phyloP scores from a whole-genome alignment of 2,329 filamentous ascomycete species.

The Tothia fuscella region DNA sequence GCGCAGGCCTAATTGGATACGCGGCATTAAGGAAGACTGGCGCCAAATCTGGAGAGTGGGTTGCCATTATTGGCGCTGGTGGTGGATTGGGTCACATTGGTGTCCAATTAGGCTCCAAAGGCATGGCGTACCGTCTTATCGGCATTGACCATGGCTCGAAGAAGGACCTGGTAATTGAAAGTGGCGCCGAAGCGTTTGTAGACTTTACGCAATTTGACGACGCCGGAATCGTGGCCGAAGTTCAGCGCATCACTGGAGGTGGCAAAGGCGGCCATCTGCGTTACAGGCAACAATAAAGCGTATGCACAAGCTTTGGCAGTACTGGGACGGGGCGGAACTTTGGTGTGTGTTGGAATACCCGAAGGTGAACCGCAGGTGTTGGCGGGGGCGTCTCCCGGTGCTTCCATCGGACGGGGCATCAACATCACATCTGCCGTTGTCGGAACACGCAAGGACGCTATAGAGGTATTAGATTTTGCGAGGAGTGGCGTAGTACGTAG shows the following conservation, averaged over 20 bases:
- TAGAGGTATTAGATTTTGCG: conserved; percentile 36
- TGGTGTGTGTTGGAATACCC: conserved; percentile 83
- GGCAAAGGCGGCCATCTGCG: conserved; percentile 28
- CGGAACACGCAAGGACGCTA: conserved; percentile 34
- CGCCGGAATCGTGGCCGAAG: conserved; percentile 23
- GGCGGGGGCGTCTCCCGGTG: conserved; percentile 26
- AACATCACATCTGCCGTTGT: conserved; percentile 34
- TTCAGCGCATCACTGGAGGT: conserved; percentile 24
- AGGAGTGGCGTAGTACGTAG: conserved; percentile 34
- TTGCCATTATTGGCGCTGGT: conserved; percentile 78
- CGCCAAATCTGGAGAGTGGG: conserved; percentile 58
- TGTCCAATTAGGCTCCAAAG: conserved; percentile 78
- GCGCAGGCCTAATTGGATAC: conserved; percentile 79
- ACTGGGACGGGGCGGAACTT: conserved; percentile 63
- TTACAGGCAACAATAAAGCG: conserved; percentile 18
- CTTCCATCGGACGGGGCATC: conserved; percentile 30
- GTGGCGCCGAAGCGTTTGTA: conserved; percentile 63
- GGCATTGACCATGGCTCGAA: conserved; percentile 82
- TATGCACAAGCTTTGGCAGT: conserved; percentile 23
- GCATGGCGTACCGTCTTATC: conserved; percentile 73
- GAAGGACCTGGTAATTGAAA: conserved; percentile 33
- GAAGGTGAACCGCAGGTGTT: conserved; percentile 46
- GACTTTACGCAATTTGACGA: conserved; percentile 53
- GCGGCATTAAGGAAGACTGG: conserved; percentile 78
- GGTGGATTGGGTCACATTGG: conserved; percentile 72